Percentiles rank a stretch among this genome's conserved stretches.
Conservation (phyloP, 2,329 filamentous ascomycete genomes). For the Aspergillus ibericus region DNA sequence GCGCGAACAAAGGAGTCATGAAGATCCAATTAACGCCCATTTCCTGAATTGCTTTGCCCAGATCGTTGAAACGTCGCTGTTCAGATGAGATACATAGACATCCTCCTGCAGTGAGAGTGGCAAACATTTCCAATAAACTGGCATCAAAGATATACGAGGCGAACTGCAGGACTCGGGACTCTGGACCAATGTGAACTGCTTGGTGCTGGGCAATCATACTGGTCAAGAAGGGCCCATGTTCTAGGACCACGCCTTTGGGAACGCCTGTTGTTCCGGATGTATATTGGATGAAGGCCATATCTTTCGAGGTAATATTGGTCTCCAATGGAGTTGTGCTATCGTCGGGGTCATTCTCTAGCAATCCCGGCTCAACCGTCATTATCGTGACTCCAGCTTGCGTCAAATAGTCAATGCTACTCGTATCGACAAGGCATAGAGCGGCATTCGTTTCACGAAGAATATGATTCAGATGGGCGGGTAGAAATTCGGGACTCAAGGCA, state of each 20-base stretch:
- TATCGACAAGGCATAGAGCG: not conserved
- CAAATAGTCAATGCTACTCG: not conserved
- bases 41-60: conserved; percentile 16
- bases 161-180: conserved; percentile 31
- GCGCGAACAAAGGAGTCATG: not conserved
- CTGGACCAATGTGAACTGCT: conserved; percentile 4
- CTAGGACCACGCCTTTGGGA: not conserved
- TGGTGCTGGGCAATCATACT: not conserved
- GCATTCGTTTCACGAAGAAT: not conserved
- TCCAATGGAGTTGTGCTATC: not conserved
- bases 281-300: not conserved
- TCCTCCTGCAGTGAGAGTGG: conserved; percentile 43
- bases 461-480: not conserved
- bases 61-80: conserved; percentile 28
- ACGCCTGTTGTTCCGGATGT: not conserved
- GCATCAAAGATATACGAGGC: conserved; percentile 42
- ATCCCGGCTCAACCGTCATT: not conserved
- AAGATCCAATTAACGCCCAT: conserved; percentile 37
- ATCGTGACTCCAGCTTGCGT: not conserved
- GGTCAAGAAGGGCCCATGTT: not conserved
- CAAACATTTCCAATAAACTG: conserved; percentile 31
- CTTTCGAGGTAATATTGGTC: not conserved
- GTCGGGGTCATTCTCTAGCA: not conserved
- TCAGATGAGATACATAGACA: conserved; percentile 46
- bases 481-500: conserved; percentile 12